Base-by-base conservation (phyloP, 1,284 basidiomycete species). In the Wolfiporia cocos region DNA sequence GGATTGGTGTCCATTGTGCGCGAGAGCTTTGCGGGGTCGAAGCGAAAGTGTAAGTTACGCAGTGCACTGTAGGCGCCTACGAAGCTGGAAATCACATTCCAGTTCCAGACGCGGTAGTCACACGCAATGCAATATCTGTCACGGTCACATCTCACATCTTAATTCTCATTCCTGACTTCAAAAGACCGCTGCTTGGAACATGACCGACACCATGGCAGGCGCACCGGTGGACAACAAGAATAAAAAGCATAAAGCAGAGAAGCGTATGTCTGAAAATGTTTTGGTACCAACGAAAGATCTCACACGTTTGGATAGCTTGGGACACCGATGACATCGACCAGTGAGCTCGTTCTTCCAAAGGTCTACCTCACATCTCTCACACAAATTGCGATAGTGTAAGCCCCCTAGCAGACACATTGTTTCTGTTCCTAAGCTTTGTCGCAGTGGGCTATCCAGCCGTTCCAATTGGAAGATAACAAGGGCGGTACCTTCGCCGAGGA, bases 281-380 rank as follows among this genome's bases (percentile, higher is more conserved):
- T 28, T 35, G 12, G 19, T 20, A 20, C 17, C 17, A n/a, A 21
- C 39, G 38, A 37, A 49, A 29, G 29, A 35, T 20, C 21, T 30
- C 34, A 20, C 34, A n/a, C 20, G 11, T 2, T 17, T 12, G 20
- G 36, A 49, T 57, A 94, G 92, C 92, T 56, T 99, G 95, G 96
- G 95, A 99, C 64, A 96, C 93, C 35, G 94, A 98, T 61, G 92
- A 97, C 55, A 92, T 98, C 64, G 91, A 99, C 72, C 95, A 98
- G 86, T 94, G 65, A 82, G 88, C 66, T 29, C 37, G 39, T n/a
- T 50, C 26, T 30, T 20, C 24, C 29, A 24, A 11, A 11, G 33
- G 15, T 39, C 10, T 26, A 24, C 12, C 5, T 7, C 18, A 18
- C 38, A 31, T 43, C 46, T 58, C 49, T 62, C 29, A 50, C 37